These are phyloP conservation scores for Globisporangium ultimum DNA, from an alignment of 352 stramenopile species.

Conservation along the genomic window DNA sequence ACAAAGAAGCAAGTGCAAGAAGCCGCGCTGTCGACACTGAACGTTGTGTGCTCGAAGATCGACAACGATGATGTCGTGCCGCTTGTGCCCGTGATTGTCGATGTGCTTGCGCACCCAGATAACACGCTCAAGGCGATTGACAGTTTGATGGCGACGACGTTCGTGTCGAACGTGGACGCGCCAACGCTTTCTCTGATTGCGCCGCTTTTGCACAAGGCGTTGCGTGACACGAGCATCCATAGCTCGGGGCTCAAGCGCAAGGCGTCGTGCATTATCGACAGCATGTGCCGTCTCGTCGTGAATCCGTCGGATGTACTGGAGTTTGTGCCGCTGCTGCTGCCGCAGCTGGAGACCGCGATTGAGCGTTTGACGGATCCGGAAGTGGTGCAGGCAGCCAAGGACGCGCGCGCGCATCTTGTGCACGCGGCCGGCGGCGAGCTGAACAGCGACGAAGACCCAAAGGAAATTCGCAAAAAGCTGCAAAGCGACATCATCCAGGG, in stretches of 20 bases:
- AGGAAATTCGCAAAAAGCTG: conserved; percentile 52
- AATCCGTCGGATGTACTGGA: conserved; percentile 86
- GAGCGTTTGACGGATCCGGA: conserved; percentile 92
- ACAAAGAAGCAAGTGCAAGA: conserved; percentile 93
- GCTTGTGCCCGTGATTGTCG: conserved; percentile 87
- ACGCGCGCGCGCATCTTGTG: conserved; percentile 56
- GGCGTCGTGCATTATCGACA: conserved; percentile 91
- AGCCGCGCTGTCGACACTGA: conserved; percentile 63
- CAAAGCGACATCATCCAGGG: conserved; percentile 40
- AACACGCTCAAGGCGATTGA: conserved; percentile 91
- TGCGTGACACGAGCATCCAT: conserved; percentile 91
- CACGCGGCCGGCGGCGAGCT: conserved; percentile 49
- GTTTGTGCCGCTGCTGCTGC: conserved; percentile 90
- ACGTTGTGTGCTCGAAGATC: conserved; percentile 87
- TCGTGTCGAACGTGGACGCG: conserved; percentile 90
- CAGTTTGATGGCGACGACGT: conserved; percentile 89
- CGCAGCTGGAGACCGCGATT: conserved; percentile 90
- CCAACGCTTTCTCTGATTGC: conserved; percentile 89
- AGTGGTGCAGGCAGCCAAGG: conserved; percentile 68
- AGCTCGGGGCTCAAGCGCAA: conserved; percentile 91
- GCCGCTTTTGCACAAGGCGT: conserved; percentile 85
- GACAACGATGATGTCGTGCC: conserved; percentile 89
- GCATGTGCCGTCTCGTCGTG: conserved; percentile 90
- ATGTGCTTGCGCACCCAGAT: conserved; percentile 89
- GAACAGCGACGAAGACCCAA: conserved; percentile 49